Base-by-base conservation (phyloP, 345 rosid species). In the Hibiscus syriacus region DNA sequence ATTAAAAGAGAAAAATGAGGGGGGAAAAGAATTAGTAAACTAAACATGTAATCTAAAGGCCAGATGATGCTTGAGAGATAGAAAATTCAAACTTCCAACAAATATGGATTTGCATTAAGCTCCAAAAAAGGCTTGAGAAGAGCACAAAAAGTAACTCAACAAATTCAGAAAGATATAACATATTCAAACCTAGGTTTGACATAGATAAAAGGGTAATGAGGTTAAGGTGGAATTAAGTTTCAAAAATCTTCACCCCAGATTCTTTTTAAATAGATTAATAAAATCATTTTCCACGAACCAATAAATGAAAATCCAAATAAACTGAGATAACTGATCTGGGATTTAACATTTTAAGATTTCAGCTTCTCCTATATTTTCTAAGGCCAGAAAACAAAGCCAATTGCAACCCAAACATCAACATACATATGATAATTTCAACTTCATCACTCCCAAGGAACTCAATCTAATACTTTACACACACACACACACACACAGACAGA, bases 251-350 rank as follows among this genome's bases (percentile, higher is more conserved):
- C 14, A 39, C 14, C 45, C 45, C 45, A 39, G 45, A 39, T 9
- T 9, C 2, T 12, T 2, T 9, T 9, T 1, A 36, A 9, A 39
- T 9, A 39, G 14, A 39, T 39, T n/a, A n/a, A n/a, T n/a, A n/a
- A n/a, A n/a, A n/a, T 1, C 0, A 39, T 9, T 39, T 39, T 39
- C 45, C 9, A 2, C 16, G 10, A 39, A 11, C 45, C 45, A 39
- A 9, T 3, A 39, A 39, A 39, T 39, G 45, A 39, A 11, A 39
- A 39, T 39, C 45, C 45, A 39, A 39, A 12, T 2, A 12, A 39
- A 59, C 45, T 45, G 70, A 29, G 66, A 38, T 48, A 22, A 16
- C 32, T 39, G 52, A 65, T 57, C 45, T 56, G 66, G 66, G 29
- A 19, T 14, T 61, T 39, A 39, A 57, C 29, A 38, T 19, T 50